Percentiles rank a stretch among this genome's conserved stretches.
Conservation (phyloP, 1,284 basidiomycete genomes). For the Laetiporus sulphureus region DNA sequence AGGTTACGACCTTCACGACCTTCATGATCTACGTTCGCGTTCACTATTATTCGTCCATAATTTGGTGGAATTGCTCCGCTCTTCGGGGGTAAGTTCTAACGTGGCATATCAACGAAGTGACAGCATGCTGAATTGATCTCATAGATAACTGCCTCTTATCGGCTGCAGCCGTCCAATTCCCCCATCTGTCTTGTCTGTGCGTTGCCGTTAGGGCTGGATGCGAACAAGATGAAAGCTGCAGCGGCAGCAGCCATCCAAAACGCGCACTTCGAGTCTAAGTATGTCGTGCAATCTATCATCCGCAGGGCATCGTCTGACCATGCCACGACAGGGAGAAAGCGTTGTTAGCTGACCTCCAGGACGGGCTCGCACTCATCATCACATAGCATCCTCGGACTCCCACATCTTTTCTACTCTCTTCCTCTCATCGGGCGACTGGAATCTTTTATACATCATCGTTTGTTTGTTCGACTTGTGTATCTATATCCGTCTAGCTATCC, state of each 20-base stretch:
- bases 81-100: slow-evolving; percentile 50
- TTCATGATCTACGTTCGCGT: slow-evolving; percentile 56
- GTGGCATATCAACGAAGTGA: background rate
- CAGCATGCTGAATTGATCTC: background rate
- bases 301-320: slow-evolving; percentile 1
- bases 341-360: slow-evolving; percentile 43
- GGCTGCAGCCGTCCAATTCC: slow-evolving; percentile 54
- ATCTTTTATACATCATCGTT: too few species aligned
- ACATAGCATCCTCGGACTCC: slow-evolving; percentile 30
- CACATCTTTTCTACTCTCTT: too few species aligned
- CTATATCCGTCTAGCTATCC: too few species aligned
- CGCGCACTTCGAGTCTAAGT: slow-evolving; percentile 41
- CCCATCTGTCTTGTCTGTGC: slow-evolving; percentile 51
- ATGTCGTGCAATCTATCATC: slow-evolving; percentile 11
- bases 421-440: too few species aligned
- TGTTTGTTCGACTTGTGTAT: too few species aligned
- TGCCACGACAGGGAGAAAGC: slow-evolving; percentile 37
- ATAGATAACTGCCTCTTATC: slow-evolving; percentile 55
- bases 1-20: slow-evolving; percentile 63
- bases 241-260: slow-evolving; percentile 40
- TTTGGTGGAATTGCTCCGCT: slow-evolving; percentile 50
- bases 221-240: slow-evolving; percentile 34
- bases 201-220: slow-evolving; percentile 34
- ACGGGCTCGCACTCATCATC: slow-evolving; percentile 50
- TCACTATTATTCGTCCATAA: slow-evolving; percentile 62